Evolutionary conservation across 768 basidiomycete genomes (phyloP), one percentile per base, ranked within the genome.

Genomic region (Agrocybe praecox): DNA sequence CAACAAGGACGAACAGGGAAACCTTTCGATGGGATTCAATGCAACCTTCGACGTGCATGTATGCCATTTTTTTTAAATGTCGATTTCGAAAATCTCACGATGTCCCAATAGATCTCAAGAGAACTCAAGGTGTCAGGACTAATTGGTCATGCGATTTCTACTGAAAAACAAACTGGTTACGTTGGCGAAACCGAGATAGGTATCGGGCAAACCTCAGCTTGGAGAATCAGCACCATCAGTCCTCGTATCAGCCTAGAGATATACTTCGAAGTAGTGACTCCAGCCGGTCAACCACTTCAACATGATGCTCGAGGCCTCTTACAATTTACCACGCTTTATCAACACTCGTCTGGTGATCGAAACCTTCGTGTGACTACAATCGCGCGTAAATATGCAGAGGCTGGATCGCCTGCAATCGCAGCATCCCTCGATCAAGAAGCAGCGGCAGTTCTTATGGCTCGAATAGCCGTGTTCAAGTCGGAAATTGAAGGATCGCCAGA

Each of bases 131-230:
- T 99, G 7, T 98, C 97, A 10, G 97, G 97, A 24, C 83, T 99
- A 46, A 99, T 98, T 62, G 96, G 96, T 2, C 96, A 98, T 67
- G 96, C 91, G 26, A 97, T 98, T 72, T 98, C 96, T 19, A 92
- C 94, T 15, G 96, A 91, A 62, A 99, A 98, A 76, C 98, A 98
- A 70, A 94, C 94, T 0, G 86, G 85, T 0, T 97, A 93, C 66
- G 97, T 99, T 17, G 97, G 96, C 58, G 97, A 99, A 77, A 98
- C 97, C 0, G 97, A 98, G 72, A 98, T 99, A 57, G 97, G 97
- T 69, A 96, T 99, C 58, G 96, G 96, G 29, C 93, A 96, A 70
- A 99, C 97, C 0, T 97, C 96, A 10, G 96, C 95, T 1, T 99
- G 97, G 97, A 97, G 94, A 74, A 84, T 98, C 64, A 97, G 96